Evolutionary conservation across 2,329 filamentous ascomycete species (phyloP), one percentile per base, ranked within the genome.

Genomic region (Neospermospora avenae): DNA sequence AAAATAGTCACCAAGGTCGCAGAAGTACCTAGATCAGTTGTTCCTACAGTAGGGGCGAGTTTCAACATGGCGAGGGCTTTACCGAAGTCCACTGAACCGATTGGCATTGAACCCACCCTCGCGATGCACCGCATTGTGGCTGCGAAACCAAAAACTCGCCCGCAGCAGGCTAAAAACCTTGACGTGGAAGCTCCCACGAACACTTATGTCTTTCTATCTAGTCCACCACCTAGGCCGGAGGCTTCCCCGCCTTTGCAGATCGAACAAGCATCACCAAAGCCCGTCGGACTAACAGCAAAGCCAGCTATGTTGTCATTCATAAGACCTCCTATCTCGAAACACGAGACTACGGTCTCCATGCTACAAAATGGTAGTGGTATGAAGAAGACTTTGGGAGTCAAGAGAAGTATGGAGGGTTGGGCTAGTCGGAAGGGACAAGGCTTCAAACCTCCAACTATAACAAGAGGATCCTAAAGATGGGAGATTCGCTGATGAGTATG

Each of bases 391-490:
- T 63, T 83, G 57, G 81, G 81, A 1, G 74, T 80, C 61, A 74
- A 77, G 62, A 62, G 70, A 56, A 78, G 75, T 55, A 76, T 83
- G 74, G 76, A 80, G 63, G 78, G 78, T 2, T 83, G 81, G 81
- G 60, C 60, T 31, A 69, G 67, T 59, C 62, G 65, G 44, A 67
- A 66, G 39, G 63, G 62, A 18, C 61, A 67, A 39, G 57, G 61
- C 16, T 72, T 72, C 44, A 62, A 65, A 11, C 71, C 69, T 14
- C 70, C 70, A 20, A 69, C 60, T 11, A 69, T 68, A 55, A 68
- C 63, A 31, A 41, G 62, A 42, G 20, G 28, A 25, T 42, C 49
- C 6, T 37, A 48, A 57, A 57, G 18, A 56, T 45, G 35, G 41
- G 14, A 39, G 20, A 35, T 18, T 20, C 11, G 28, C 2, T 39